Evolutionary conservation across 2,329 filamentous ascomycete species (phyloP), one percentile per base, ranked within the genome.

Genomic region (Talaromyces pinophilus): DNA sequence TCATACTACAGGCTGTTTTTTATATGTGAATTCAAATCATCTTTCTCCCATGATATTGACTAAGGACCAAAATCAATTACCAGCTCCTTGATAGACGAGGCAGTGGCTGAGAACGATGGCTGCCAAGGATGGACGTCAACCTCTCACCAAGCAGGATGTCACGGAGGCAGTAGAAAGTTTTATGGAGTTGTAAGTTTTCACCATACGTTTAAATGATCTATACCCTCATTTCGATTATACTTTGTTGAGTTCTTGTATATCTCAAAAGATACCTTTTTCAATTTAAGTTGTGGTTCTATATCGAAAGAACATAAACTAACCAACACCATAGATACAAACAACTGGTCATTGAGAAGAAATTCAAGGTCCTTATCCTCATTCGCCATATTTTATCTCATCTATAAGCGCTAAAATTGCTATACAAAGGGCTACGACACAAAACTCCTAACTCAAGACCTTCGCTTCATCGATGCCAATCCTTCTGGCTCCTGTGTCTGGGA

Each of bases 381-480:
- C 17, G 5, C 5, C 17, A 10, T 33, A 0, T 10, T 1, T 38
- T 22, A n/a, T 30, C 22, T 48, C 2, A 35, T 28, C 3, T 33
- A 28, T 6, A 17, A 8, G 5, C 11, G 17, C 28, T 50, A 25
- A 22, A 10, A 19, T 59, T 13, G 42, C 30, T 19, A 25, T 57
- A 2, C n/a, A 11, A 38, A 73, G 71, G 71, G 71, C 28, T 74
- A 71, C 59, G 72, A 74, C 64, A 48, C 61, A 33, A 65, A 68
- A 59, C 67, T 74, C 7, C 70, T 74, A 68, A 66, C 68, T 40
- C 66, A 73, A 22, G 13, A 61, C n/a, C 33, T 73, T 33, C 69
- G 68, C n/a, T 67, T 74, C 7, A 64, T 74, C 35, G 71, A 73
- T 52, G 72, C 68, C 2, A 64, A 67, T 38, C 70, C 72, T 19